Percentiles rank a stretch among this genome's conserved stretches.
Conservation (phyloP, 129 eudicot species). For the Arctium minus region DNA sequence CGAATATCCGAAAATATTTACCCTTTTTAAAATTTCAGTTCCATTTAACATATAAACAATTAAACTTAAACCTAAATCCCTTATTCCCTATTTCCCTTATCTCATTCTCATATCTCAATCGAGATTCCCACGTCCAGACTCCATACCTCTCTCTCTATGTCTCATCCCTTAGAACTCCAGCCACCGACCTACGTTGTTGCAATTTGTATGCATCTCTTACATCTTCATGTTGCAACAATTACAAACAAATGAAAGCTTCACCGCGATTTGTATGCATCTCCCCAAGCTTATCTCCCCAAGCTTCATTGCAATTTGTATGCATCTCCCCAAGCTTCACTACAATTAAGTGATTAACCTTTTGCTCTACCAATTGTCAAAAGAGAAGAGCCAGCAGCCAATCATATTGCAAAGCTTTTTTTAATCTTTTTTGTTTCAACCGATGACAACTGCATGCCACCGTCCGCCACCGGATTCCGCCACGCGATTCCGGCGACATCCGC, state of each 20-base stretch:
- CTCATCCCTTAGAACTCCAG: too few species aligned
- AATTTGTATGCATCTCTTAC: slow-evolving; percentile 87
- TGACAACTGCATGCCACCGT: slow-evolving; percentile 10
- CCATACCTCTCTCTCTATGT: too few species aligned
- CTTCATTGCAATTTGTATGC: not conserved
- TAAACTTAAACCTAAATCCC: too few species aligned
- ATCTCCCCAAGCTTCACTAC: slow-evolving; percentile 83
- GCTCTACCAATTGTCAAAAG: slow-evolving; percentile 41
- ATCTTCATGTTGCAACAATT: slow-evolving; percentile 32
- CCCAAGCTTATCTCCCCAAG: too few species aligned
- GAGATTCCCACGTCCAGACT: too few species aligned
- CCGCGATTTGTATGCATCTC: too few species aligned
- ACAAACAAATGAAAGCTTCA: not conserved
- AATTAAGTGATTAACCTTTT: slow-evolving; percentile 22
- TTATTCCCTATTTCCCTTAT: too few species aligned
- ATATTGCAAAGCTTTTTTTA: slow-evolving; percentile 51
- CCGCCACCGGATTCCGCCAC: slow-evolving; percentile 4
- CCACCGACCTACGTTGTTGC: too few species aligned
- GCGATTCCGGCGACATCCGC: slow-evolving; percentile 23
- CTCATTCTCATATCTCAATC: too few species aligned
- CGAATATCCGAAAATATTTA: too few species aligned
- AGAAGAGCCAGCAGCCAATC: slow-evolving; percentile 30
- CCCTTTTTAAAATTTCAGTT: too few species aligned
- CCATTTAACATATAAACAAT: too few species aligned
- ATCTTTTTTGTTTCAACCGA: not conserved